These are phyloP conservation scores for Strobilomyces echinocephalus DNA, from an alignment of 768 basidiomycete species.

Conservation along the genomic window DNA sequence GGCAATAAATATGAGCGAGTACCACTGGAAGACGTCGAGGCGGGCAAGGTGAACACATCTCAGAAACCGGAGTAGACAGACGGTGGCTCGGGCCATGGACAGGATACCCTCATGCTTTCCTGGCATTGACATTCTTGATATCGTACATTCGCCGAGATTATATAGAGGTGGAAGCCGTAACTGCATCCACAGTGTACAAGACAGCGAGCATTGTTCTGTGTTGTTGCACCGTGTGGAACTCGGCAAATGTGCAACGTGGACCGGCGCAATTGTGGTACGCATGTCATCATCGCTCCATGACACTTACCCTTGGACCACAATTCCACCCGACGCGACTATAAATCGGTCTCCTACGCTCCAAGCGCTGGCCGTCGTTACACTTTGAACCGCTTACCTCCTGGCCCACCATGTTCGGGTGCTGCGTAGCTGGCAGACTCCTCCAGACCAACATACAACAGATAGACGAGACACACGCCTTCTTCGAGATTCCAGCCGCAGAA, in stretches of 20 bases:
- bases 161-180: slow-evolving; percentile 11
- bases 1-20: slow-evolving; percentile 53
- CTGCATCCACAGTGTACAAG: slow-evolving; percentile 1
- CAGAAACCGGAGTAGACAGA: slow-evolving; percentile 29
- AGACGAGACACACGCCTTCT: slow-evolving; percentile 78
- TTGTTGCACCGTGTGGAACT: slow-evolving; percentile 3
- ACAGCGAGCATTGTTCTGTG: slow-evolving; percentile 1
- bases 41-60: slow-evolving; percentile 32
- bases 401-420: slow-evolving; percentile 61
- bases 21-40: slow-evolving; percentile 60
- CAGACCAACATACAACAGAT: slow-evolving; percentile 80
- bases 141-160: slow-evolving; percentile 4
- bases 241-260: slow-evolving; percentile 2
- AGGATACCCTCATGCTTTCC: slow-evolving; percentile 15
- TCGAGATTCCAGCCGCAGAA: slow-evolving; percentile 66
- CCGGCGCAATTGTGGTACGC: background rate
- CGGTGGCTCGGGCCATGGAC: slow-evolving; percentile 4
- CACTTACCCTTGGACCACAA: slow-evolving; percentile 1
- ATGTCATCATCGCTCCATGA: slow-evolving; percentile 16
- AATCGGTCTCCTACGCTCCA: background rate
- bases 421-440: slow-evolving; percentile 69
- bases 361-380: background rate
- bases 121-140: slow-evolving; percentile 5
- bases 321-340: background rate
- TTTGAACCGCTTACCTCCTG: background rate